A percentile compares a stretch with the other conserved stretches of the same genome.
These are phyloP conservation scores for Ceriops decandra DNA, from an alignment of 345 rosid species.

Conservation along the genomic window DNA sequence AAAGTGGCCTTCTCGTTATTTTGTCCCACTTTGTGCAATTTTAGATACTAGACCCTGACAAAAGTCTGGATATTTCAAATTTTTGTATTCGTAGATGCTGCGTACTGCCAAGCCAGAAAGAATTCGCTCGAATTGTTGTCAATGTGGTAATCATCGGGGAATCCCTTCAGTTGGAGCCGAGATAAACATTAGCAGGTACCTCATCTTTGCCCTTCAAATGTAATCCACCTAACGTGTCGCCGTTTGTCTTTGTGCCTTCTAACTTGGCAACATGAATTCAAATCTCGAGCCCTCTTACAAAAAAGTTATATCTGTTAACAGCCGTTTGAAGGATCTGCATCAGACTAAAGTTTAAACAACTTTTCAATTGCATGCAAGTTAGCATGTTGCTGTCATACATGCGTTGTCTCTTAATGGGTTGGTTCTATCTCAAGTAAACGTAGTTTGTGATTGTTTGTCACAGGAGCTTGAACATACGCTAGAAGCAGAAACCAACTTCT, in stretches of 20 bases:
- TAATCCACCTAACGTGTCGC: no score
- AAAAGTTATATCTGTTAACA: no score
- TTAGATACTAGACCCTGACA: not conserved
- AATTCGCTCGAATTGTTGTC: constrained; percentile 22
- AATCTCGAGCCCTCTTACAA: no score
- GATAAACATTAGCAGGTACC: constrained; percentile 30
- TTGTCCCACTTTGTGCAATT: not conserved
- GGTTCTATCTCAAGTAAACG: no score
- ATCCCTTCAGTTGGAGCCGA: constrained; percentile 12
- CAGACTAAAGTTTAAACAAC: no score
- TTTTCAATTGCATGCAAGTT: no score
- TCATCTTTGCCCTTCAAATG: not conserved
- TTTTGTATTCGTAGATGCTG: constrained; percentile 17
- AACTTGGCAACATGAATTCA: no score
- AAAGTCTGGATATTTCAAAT: not conserved
- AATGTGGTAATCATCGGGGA: constrained; percentile 22
- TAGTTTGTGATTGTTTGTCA: not conserved
- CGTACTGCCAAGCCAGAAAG: constrained; percentile 15
- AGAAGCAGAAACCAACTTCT: not conserved
- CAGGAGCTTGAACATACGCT: constrained; percentile 30
- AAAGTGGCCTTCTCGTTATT: constrained; percentile 28
- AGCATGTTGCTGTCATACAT: no score
- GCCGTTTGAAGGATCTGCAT: no score
- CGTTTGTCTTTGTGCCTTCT: no score
- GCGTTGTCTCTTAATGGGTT: no score